Base-by-base conservation (phyloP, 164 flowering plant genomes). In the Magnolia sinica region DNA sequence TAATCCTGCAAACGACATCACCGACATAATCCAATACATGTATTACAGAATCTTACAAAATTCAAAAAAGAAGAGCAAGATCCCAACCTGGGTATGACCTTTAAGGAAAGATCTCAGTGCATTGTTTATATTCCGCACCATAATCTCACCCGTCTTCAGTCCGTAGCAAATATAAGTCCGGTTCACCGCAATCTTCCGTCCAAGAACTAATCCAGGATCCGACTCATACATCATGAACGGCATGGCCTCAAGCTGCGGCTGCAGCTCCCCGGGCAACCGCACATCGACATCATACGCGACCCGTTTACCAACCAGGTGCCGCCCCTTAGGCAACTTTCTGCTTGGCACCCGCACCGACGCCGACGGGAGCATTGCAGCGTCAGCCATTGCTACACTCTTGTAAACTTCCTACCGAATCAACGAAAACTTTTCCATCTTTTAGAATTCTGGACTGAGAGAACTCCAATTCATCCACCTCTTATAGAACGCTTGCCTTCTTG, bases 181-280 rank as follows among this genome's bases (percentile, higher is more conserved):
- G 68, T 91, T 96, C 9, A 92, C 98, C 0, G 98, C 98, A 80
- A 96, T 92, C 76, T 91, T 97, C 2, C 98, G 84, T 0, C 99
- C 99, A 20, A 96, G 45, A 1, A 91, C 92, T 8, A 92, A 88
- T 55, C 88, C 89, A 1, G 99, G 98, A 85, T 96, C 98, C 2
- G 97, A 91, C 0, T 77, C 84, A 68, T 96, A 96, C 85, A 92
- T 96, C 11, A 98, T 92, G 8, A 96, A 94, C 2, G 97, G 99
- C n/a, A 93, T 89, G 24, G 91, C 98, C 84, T 96, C 97, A 7
- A 96, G 91, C 82, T 96, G 99, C 1, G 97, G 99, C 85, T 91
- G 95, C 68, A 84, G 86, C 81, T 96, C 99, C 0, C 97, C 97
- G 7, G 83, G 87, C 82, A 87, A 55, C 84, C 94, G 87, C 50